These are phyloP conservation scores for Fusarium beomiforme DNA, from an alignment of 2,329 filamentous ascomycete genomes.

Conservation along the genomic window DNA sequence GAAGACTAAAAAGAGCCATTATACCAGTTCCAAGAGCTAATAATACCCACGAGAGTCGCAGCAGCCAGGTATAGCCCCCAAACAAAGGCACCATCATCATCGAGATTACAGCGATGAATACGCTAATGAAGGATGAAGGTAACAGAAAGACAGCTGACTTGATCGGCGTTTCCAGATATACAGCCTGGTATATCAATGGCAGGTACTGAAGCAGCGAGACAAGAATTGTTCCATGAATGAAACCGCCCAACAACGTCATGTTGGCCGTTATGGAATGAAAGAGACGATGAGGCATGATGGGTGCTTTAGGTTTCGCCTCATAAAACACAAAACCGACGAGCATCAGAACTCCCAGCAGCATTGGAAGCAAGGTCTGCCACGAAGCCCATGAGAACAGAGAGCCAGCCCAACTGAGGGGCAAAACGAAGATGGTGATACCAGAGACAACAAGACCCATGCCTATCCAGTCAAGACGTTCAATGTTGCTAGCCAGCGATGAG, in stretches of 20 bases:
- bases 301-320: constrained; percentile 1
- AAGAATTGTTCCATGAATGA: constrained; percentile 7
- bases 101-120: constrained; percentile 4
- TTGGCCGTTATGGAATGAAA: constrained; percentile 16
- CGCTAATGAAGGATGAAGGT: background rate
- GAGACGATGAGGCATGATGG: constrained; percentile 14
- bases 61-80: constrained; percentile 8
- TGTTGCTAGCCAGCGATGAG: background rate
- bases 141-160: constrained; percentile 5
- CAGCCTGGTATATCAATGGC: constrained; percentile 6
- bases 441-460: constrained; percentile 10
- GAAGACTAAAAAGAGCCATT: background rate
- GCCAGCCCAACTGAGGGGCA: constrained; percentile 17
- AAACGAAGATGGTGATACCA: constrained; percentile 3
- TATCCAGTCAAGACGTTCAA: constrained; percentile 17
- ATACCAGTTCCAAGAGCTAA: constrained; percentile 1
- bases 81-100: constrained; percentile 23
- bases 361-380: constrained; percentile 9
- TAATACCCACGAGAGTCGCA: constrained; percentile 1
- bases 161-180: constrained; percentile 10
- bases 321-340: background rate
- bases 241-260: constrained; percentile 17
- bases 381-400: constrained; percentile 10
- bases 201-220: constrained; percentile 11
- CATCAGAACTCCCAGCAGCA: background rate